A percentile compares a stretch with the other conserved stretches of the same genome.
These are phyloP conservation scores for Ailanthus altissimus DNA, from an alignment of 345 rosid species.

Conservation along the genomic window DNA sequence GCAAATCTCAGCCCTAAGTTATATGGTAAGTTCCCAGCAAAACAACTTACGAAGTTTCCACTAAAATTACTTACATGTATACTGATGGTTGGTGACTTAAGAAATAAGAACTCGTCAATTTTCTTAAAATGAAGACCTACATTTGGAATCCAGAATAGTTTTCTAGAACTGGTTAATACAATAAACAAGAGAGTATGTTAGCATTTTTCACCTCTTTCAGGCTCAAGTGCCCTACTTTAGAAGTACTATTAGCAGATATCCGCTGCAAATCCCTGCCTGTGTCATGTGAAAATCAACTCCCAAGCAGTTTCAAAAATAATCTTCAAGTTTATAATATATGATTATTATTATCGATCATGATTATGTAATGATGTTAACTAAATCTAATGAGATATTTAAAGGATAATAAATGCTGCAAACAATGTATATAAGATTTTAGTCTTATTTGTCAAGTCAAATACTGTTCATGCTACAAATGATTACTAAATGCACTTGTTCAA, in stretches of 20 bases:
- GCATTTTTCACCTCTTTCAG: constrained; percentile 66
- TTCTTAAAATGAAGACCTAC: not conserved
- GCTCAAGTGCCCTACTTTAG: constrained; percentile 72
- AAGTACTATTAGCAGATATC: constrained; percentile 66
- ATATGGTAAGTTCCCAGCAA: not conserved
- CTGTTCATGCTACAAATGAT: too few relatives aligned
- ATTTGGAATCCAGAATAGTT: not conserved
- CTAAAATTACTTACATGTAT: not conserved
- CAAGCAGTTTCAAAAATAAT: constrained; percentile 17
- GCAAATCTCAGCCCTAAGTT: not conserved
- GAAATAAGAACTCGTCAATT: not conserved
- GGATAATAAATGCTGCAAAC: not conserved
- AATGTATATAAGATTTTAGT: not conserved
- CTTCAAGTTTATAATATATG: not conserved
- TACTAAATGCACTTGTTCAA: not conserved
- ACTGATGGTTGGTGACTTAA: not conserved
- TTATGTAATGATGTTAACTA: constrained; percentile 10
- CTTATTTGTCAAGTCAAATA: too few relatives aligned
- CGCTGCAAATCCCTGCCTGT: constrained; percentile 96
- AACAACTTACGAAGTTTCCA: not conserved
- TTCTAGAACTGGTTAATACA: not conserved
- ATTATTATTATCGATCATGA: not conserved
- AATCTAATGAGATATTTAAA: not conserved
- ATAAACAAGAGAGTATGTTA: constrained; percentile 18
- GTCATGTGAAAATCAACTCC: constrained; percentile 41